These are phyloP conservation scores for Aureobasidium musti DNA, from an alignment of 2,329 filamentous ascomycete species.

Conservation along the genomic window DNA sequence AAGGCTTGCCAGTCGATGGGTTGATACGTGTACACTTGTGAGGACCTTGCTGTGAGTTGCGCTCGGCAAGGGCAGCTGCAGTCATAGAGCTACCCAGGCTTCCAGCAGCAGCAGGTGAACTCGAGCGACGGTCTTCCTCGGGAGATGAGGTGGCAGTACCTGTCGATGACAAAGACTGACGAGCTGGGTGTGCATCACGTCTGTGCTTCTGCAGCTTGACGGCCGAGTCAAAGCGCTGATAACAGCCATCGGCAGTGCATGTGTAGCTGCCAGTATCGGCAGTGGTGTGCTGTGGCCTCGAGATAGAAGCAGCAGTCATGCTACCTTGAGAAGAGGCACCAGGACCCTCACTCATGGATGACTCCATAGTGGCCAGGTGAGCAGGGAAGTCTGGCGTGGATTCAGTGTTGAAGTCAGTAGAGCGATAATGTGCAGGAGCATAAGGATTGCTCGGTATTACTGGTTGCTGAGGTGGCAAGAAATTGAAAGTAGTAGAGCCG, in stretches of 20 bases:
- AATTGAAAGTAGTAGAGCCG: constrained; percentile 43
- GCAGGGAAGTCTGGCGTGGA: constrained; percentile 58
- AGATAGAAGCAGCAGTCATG: constrained; percentile 36
- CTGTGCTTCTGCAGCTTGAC: constrained; percentile 91
- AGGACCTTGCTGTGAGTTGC: constrained; percentile 88
- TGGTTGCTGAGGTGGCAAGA: constrained; percentile 35
- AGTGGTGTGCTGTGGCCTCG: constrained; percentile 63
- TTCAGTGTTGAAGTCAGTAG: constrained; percentile 32
- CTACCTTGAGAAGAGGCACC: constrained; percentile 49
- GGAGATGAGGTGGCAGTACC: constrained; percentile 44
- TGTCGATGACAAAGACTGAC: constrained; percentile 45
- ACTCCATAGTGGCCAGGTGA: constrained; percentile 63
- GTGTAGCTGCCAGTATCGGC: constrained; percentile 90
- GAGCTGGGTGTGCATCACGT: constrained; percentile 81
- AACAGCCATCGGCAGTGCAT: constrained; percentile 92
- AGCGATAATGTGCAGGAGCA: constrained; percentile 42
- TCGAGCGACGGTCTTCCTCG: constrained; percentile 34
- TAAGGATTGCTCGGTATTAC: constrained; percentile 38
- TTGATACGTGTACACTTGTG: constrained; percentile 93
- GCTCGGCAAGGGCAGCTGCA: constrained; percentile 56
- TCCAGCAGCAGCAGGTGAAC: constrained; percentile 36
- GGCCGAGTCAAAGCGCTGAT: constrained; percentile 83
- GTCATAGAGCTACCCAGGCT: constrained; percentile 50
- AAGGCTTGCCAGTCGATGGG: constrained; percentile 90
- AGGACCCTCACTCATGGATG: constrained; percentile 58